A percentile compares a stretch with the other conserved stretches of the same genome.
These are phyloP conservation scores for Termitomyces sp. DNA, from an alignment of 768 basidiomycete species.

Conservation along the genomic window DNA sequence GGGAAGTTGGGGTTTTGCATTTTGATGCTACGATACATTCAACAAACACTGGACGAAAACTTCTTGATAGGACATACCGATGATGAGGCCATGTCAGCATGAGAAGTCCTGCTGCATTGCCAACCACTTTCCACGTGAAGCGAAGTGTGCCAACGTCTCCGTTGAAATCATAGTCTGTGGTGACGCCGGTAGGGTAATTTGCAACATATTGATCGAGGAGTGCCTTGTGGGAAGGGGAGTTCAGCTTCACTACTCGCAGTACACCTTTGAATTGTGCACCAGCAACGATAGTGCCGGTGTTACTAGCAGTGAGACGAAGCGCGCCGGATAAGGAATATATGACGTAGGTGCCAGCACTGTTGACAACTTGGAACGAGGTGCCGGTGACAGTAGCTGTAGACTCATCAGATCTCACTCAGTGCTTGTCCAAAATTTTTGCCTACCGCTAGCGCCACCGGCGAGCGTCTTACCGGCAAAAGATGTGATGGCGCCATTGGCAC, in stretches of 20 bases:
- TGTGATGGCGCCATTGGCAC: conserved; percentile 24
- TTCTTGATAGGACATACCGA: conserved; percentile 16
- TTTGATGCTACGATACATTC: conserved; percentile 11
- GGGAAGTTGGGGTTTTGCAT: conserved; percentile 25
- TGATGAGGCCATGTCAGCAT: conserved; percentile 33
- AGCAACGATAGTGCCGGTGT: conserved; percentile 20
- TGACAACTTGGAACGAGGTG: conserved; percentile 26
- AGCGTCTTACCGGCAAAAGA: conserved; percentile 24
- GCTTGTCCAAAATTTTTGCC: not conserved
- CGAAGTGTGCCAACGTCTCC: conserved; percentile 24
- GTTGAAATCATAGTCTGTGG: conserved; percentile 27
- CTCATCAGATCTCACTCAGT: not conserved
- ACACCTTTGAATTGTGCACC: conserved; percentile 24
- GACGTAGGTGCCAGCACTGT: conserved; percentile 26
- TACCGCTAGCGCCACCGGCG: conserved; percentile 17
- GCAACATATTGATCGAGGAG: conserved; percentile 26
- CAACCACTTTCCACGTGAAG: conserved; percentile 30
- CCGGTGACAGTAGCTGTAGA: conserved; percentile 21
- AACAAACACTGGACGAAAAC: not conserved
- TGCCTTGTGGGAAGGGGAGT: conserved; percentile 21
- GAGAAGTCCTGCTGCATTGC: conserved; percentile 24
- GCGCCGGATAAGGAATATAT: conserved; percentile 29
- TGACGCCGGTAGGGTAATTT: conserved; percentile 27
- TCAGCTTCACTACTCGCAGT: conserved; percentile 27
- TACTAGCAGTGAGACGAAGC: conserved; percentile 23